phyloP scores from a whole-genome alignment of 2,329 filamentous ascomycete genomes.

The Calonectria honghensis region DNA sequence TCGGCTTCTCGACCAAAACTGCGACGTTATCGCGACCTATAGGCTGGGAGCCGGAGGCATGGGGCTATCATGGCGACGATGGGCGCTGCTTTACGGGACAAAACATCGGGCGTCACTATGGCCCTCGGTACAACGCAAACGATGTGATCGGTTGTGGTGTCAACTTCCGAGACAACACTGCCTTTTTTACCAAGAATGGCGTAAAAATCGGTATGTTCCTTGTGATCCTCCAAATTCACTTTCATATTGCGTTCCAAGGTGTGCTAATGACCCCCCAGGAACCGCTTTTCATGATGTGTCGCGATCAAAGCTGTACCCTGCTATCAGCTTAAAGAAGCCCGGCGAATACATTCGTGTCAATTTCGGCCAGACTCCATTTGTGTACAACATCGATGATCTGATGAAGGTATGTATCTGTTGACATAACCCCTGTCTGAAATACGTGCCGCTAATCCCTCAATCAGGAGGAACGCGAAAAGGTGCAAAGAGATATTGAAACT shows the following conservation, averaged over 20 bases:
- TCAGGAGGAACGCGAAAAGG: slow-evolving; percentile 76
- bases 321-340: slow-evolving; percentile 78
- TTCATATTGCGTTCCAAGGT: background rate
- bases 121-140: slow-evolving; percentile 71
- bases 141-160: slow-evolving; percentile 80
- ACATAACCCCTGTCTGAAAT: background rate
- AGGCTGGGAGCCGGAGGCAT: slow-evolving; percentile 81
- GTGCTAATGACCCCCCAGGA: slow-evolving; percentile 68
- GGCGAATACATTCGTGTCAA: slow-evolving; percentile 79
- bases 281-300: slow-evolving; percentile 81
- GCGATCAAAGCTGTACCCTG: slow-evolving; percentile 78
- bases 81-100: slow-evolving; percentile 76
- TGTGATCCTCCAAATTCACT: background rate
- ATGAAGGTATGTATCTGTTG: slow-evolving; percentile 76
- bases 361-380: slow-evolving; percentile 85
- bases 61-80: slow-evolving; percentile 82
- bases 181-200: slow-evolving; percentile 83
- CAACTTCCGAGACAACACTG: slow-evolving; percentile 78
- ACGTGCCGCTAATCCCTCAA: slow-evolving; percentile 40
- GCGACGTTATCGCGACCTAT: slow-evolving; percentile 74
- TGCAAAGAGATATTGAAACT: slow-evolving; percentile 76
- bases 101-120: slow-evolving; percentile 74
- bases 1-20: slow-evolving; percentile 76
- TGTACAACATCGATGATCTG: slow-evolving; percentile 92
- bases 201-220: slow-evolving; percentile 69